Conservation (phyloP, 1,284 basidiomycete species). For the Boletellus deceptivus region DNA sequence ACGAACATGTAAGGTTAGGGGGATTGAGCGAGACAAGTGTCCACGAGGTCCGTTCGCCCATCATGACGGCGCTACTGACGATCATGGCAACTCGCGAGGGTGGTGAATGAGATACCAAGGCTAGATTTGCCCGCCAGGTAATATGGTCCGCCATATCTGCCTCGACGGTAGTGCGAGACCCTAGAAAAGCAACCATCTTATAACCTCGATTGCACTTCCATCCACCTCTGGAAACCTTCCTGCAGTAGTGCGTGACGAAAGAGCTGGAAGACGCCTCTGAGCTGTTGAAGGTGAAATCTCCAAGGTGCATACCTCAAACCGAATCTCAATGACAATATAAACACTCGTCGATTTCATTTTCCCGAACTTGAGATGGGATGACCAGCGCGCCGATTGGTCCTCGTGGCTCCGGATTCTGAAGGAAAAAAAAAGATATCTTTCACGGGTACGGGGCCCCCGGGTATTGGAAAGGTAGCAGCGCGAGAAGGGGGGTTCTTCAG, state of each 20-base stretch:
- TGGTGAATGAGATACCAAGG: slow-evolving; percentile 61
- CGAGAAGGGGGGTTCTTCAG: slow-evolving; percentile 14
- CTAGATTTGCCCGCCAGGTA: slow-evolving; percentile 72
- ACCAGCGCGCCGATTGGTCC: slow-evolving; percentile 20
- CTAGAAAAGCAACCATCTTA: slow-evolving; percentile 56
- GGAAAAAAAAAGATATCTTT: slow-evolving; percentile 44
- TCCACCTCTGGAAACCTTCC: slow-evolving; percentile 32
- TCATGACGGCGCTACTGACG: background rate
- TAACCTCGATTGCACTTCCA: slow-evolving; percentile 19
- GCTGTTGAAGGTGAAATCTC: slow-evolving; percentile 29
- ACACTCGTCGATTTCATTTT: slow-evolving; percentile 59
- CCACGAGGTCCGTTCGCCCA: slow-evolving; percentile 45
- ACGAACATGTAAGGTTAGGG: slow-evolving; percentile 54
- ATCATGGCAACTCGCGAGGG: slow-evolving; percentile 40
- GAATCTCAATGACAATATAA: slow-evolving; percentile 55
- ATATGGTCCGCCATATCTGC: slow-evolving; percentile 72
- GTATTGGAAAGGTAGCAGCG: slow-evolving; percentile 50
- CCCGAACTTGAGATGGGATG: slow-evolving; percentile 32
- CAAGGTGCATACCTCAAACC: slow-evolving; percentile 17
- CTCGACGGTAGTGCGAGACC: slow-evolving; percentile 70
- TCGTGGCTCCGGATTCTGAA: slow-evolving; percentile 36
- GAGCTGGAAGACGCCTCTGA: slow-evolving; percentile 45
- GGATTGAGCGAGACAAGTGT: slow-evolving; percentile 21
- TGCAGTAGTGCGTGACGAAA: slow-evolving; percentile 61
- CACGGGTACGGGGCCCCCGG: slow-evolving; percentile 49